These are phyloP conservation scores for Oryza meyeriana DNA, from an alignment of 176 grass and related monocot genomes.

Conservation along the genomic window DNA sequence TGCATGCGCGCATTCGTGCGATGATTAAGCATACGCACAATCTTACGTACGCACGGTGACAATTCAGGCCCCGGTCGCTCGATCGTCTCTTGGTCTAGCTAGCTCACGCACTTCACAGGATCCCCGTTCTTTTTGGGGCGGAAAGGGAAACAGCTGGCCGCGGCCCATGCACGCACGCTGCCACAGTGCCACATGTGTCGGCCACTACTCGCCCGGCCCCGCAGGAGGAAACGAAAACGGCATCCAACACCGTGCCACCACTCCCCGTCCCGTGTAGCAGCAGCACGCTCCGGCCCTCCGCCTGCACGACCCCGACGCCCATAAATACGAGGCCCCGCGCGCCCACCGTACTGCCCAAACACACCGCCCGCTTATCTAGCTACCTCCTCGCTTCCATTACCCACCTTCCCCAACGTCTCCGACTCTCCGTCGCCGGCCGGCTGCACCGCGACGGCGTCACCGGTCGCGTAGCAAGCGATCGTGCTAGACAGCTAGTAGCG, in stretches of 20 bases:
- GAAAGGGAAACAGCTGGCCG: slow-evolving; percentile 37
- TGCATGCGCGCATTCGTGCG: not conserved
- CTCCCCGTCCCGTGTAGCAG: not conserved
- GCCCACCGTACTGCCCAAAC: not conserved
- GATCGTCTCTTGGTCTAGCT: too few relatives aligned
- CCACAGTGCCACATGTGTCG: slow-evolving; percentile 29
- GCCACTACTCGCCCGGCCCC: not conserved
- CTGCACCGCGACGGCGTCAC: too few relatives aligned
- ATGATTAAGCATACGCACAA: not conserved
- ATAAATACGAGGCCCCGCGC: slow-evolving; percentile 34
- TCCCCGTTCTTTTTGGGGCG: not conserved
- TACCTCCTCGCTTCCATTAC: not conserved
- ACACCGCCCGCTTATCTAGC: not conserved
- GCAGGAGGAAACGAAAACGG: slow-evolving; percentile 39
- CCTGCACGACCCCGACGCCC: not conserved
- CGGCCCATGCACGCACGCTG: slow-evolving; percentile 20
- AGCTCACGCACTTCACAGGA: slow-evolving; percentile 13
- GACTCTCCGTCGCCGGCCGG: not conserved
- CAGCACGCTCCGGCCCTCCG: not conserved
- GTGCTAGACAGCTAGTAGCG: too few relatives aligned
- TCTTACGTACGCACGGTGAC: not conserved
- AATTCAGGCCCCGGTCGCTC: not conserved
- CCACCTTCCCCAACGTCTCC: not conserved
- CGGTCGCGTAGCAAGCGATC: too few relatives aligned
- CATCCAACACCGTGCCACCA: not conserved